A percentile compares a stretch with the other conserved stretches of the same genome.
Conservation (phyloP, 1,284 basidiomycete species). For the Porogramme epimiltina region DNA sequence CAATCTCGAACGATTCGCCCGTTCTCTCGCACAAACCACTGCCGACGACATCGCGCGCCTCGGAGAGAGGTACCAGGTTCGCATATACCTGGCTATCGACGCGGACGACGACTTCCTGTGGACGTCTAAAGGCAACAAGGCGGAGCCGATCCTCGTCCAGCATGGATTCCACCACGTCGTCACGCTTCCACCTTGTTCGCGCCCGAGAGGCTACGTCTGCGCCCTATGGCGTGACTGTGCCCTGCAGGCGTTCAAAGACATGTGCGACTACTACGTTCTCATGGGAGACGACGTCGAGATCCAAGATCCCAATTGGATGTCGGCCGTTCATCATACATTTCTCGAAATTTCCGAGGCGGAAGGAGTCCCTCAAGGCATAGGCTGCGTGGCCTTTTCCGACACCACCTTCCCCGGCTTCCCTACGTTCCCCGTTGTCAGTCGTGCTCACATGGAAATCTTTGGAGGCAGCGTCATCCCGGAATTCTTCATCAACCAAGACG, state of each 20-base stretch:
- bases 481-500: conserved; percentile 59
- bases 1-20: conserved; percentile 44
- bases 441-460: conserved; percentile 59
- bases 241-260: conserved; percentile 46
- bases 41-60: conserved; percentile 40
- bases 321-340: conserved; percentile 42
- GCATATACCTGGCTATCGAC: conserved; percentile 58
- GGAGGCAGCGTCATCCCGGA: conserved; percentile 51
- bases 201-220: conserved; percentile 51
- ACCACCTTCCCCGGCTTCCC: conserved; percentile 60
- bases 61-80: conserved; percentile 36
- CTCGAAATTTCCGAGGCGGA: conserved; percentile 31
- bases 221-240: conserved; percentile 56
- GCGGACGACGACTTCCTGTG: conserved; percentile 47
- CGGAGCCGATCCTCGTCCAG: conserved; percentile 37
- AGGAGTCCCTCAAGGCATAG: conserved; percentile 47
- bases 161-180: conserved; percentile 39
- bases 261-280: conserved; percentile 54
- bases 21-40: conserved; percentile 48
- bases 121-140: conserved; percentile 32
- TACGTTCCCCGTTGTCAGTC: conserved; percentile 58
- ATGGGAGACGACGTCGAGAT: conserved; percentile 58
- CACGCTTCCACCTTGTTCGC: conserved; percentile 36
- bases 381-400: conserved; percentile 61
- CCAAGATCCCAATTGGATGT: conserved; percentile 55